A percentile compares a stretch with the other conserved stretches of the same genome.
Evolutionary conservation across 2,329 filamentous ascomycete genomes (phyloP).

Genomic region (Graphilbum ipis-grandicollis): DNA sequence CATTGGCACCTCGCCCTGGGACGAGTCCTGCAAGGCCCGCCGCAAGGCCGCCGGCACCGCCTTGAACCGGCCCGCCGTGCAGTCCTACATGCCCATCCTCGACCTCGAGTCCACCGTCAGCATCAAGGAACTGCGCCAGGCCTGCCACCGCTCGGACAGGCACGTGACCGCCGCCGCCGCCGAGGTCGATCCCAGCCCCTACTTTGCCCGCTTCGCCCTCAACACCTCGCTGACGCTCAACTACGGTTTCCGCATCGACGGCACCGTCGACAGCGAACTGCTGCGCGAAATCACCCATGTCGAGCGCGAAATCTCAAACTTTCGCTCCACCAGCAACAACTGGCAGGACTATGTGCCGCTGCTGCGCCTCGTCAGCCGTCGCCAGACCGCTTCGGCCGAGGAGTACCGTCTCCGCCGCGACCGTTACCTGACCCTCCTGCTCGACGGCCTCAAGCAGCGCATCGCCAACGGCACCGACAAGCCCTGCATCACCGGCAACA

Average conservation of each 20-base stretch:
- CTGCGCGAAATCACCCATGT: too few relatives aligned
- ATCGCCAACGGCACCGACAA: too few relatives aligned
- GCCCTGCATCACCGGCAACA: too few relatives aligned
- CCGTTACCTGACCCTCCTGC: neutral
- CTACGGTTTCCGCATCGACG: conserved; percentile 2
- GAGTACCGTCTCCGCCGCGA: conserved; percentile 1
- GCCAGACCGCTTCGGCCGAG: neutral
- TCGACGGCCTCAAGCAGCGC: neutral
- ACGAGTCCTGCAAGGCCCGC: conserved; percentile 2
- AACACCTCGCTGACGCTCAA: conserved; percentile 3
- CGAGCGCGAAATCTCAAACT: conserved; percentile 1
- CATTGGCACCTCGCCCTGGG: conserved; percentile 2
- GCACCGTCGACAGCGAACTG: too few relatives aligned
- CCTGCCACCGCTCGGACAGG: neutral
- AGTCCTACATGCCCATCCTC: neutral
- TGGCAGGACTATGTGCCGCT: conserved; percentile 1
- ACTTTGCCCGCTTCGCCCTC: conserved; percentile 2
- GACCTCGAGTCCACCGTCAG: conserved; percentile 2
- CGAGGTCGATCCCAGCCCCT: conserved; percentile 1
- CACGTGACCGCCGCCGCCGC: too few relatives aligned
- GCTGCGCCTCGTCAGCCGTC: neutral
- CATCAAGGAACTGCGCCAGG: neutral
- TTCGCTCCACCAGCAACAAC: conserved; percentile 2
- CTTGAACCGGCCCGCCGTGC: conserved; percentile 1
- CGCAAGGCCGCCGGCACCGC: conserved; percentile 2